Conservation (phyloP, 140 eudicot species). For the Flaveria floridana region DNA sequence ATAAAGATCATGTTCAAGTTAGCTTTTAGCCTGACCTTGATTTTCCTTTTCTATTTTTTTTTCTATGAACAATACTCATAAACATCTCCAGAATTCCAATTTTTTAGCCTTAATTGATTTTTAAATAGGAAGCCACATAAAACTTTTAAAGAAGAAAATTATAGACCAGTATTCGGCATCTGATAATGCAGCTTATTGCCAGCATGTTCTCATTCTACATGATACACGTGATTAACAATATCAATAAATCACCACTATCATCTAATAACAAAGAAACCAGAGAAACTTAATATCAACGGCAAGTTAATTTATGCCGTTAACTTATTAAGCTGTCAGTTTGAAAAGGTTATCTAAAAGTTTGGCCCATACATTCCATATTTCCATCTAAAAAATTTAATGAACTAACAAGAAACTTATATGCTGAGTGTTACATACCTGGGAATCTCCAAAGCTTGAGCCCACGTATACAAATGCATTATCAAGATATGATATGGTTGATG, state of each 20-base stretch:
- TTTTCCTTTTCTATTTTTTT: neutral
- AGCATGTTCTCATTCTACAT: neutral
- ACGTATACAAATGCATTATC: conserved; percentile 91
- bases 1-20: neutral
- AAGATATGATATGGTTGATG: conserved; percentile 90
- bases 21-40: neutral
- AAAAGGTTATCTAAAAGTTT: neutral
- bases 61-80: neutral
- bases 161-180: neutral
- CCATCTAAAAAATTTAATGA: neutral
- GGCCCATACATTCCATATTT: neutral
- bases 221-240: neutral
- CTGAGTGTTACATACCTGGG: conserved; percentile 60
- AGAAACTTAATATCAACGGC: neutral
- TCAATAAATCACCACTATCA: neutral
- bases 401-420: neutral
- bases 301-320: too few relatives aligned
- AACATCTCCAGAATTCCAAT: neutral
- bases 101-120: neutral
- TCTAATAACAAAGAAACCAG: neutral
- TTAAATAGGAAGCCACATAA: neutral
- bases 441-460: conserved; percentile 98
- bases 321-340: neutral
- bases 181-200: neutral
- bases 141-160: neutral